Evolutionary conservation across 2,329 filamentous ascomycete genomes (phyloP), one percentile per base, ranked within the genome.

Genomic region (Talaromyces atroroseus): DNA sequence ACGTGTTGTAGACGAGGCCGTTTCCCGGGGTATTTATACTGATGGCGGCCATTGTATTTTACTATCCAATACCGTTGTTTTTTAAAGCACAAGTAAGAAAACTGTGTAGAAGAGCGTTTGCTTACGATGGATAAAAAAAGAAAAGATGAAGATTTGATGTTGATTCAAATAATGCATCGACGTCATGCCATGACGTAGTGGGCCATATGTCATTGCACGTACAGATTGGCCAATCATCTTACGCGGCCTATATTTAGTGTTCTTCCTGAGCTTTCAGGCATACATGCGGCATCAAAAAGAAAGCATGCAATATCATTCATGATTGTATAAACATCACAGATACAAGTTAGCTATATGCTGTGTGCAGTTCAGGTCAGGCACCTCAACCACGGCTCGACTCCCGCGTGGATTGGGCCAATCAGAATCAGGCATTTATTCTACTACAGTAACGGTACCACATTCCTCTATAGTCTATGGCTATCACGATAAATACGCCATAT

Each of bases 1-100:
- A 66, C 42, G 66, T 68, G 49, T 69, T 71, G 56, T 71, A 71
- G 24, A 72, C 61, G 16, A 72, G 65, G 1, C 70, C 69, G 42
- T 61, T 64, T 23, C 68, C 65, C 1, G 67, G 67, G 1, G 68
- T 65, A 47, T 64, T 69, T 44, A 72, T 72, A 1, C 68, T 67
- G 44, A 72, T 58, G 14, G 61, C 61, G 23, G 70, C 69, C 70
- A 72, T 72, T 45, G 8, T 49, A 21, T 18, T 2, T 11, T 44
- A 23, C 6, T 20, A 21, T 20, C 10, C 7, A 23, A 44, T 44
- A 11, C 8, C 8, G 2, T 4, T 23, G 6, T 42, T n/a, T 20
- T 42, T n/a, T n/a, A n/a, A n/a, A 18, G 6, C n/a, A 20, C 5
- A 8, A 18, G n/a, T 16, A 5, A 36, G 2, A 2, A 36, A 5